phyloP scores from a whole-genome alignment of 1,284 basidiomycete genomes.

The Trichosporon faecale region DNA sequence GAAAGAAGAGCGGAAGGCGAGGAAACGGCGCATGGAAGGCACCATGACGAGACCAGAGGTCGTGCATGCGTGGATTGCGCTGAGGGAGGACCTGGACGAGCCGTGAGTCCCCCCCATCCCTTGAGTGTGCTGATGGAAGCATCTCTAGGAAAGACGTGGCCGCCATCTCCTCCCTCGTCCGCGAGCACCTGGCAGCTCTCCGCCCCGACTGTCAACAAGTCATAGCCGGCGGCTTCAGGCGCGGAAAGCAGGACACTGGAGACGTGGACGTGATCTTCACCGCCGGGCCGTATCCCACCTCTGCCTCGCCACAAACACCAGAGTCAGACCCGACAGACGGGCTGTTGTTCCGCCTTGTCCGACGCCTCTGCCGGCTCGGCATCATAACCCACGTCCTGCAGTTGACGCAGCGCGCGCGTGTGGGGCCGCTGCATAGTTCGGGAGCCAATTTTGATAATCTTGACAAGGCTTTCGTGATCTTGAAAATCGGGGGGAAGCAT shows the following conservation, averaged over 20 bases:
- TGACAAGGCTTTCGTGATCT: constrained; percentile 50
- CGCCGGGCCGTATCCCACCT: constrained; percentile 14
- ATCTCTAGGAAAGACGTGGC: constrained; percentile 48
- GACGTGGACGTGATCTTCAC: constrained; percentile 51
- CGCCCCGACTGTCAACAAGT: constrained; percentile 43
- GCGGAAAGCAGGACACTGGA: constrained; percentile 44
- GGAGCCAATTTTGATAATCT: constrained; percentile 52
- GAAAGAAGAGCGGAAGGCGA: constrained; percentile 34
- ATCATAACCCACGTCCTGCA: constrained; percentile 51
- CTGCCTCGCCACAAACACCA: background rate
- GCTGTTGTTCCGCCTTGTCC: constrained; percentile 36
- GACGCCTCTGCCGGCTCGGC: constrained; percentile 34
- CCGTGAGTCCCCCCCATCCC: constrained; percentile 27
- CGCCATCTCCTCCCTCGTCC: constrained; percentile 43
- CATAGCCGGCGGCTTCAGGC: constrained; percentile 48
- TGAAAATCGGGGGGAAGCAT: constrained; percentile 32
- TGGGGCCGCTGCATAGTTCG: constrained; percentile 33
- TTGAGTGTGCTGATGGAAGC: constrained; percentile 21
- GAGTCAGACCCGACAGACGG: constrained; percentile 22
- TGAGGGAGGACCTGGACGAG: constrained; percentile 44
- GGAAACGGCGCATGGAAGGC: constrained; percentile 36
- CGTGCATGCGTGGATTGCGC: constrained; percentile 46
- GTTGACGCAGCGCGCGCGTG: constrained; percentile 29
- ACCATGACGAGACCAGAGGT: constrained; percentile 49
- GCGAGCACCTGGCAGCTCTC: constrained; percentile 42